A percentile compares a stretch with the other conserved stretches of the same genome.
Conservation (phyloP, 805 yeast species). For the Candida krabiensis region DNA sequence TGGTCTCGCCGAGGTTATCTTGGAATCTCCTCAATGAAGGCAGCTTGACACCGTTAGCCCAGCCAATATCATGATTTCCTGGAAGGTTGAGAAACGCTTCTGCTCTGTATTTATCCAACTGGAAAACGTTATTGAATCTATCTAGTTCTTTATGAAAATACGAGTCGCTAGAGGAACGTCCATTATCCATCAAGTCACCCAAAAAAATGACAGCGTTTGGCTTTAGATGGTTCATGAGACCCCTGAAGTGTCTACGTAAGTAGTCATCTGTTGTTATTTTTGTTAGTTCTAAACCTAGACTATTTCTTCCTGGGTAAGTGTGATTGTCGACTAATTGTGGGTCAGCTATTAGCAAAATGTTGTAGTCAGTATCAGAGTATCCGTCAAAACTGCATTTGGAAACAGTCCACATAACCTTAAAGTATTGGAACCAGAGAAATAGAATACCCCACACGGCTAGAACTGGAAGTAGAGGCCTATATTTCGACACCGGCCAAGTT, state of each 20-base stretch:
- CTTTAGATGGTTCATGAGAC: slow-evolving; percentile 62
- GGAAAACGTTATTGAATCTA: slow-evolving; percentile 67
- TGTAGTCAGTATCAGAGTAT: slow-evolving; percentile 6
- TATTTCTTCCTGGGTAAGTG: slow-evolving; percentile 73
- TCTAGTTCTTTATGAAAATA: slow-evolving; percentile 67
- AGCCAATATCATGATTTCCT: slow-evolving; percentile 97
- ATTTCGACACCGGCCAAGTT: neutral
- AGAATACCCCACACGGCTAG: slow-evolving; percentile 13
- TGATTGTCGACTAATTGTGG: slow-evolving; percentile 91
- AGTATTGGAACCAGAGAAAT: slow-evolving; percentile 13
- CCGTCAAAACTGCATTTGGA: slow-evolving; percentile 11
- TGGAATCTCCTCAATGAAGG: slow-evolving; percentile 62
- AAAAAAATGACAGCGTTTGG: slow-evolving; percentile 79
- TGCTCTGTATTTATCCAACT: slow-evolving; percentile 46
- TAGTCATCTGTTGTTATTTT: slow-evolving; percentile 71
- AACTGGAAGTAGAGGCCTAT: slow-evolving; percentile 4
- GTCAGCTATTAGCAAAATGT: slow-evolving; percentile 66
- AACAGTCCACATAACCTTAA: slow-evolving; percentile 7
- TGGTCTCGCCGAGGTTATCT: slow-evolving; percentile 71
- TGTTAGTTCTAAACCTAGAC: slow-evolving; percentile 51
- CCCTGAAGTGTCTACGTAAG: slow-evolving; percentile 61
- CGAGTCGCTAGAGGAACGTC: slow-evolving; percentile 71
- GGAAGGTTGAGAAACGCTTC: slow-evolving; percentile 49
- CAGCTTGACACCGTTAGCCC: slow-evolving; percentile 67
- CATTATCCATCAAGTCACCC: slow-evolving; percentile 95